phyloP scores from a whole-genome alignment of 495 filamentous ascomycete genomes.

The Lichenothelia convexa region DNA sequence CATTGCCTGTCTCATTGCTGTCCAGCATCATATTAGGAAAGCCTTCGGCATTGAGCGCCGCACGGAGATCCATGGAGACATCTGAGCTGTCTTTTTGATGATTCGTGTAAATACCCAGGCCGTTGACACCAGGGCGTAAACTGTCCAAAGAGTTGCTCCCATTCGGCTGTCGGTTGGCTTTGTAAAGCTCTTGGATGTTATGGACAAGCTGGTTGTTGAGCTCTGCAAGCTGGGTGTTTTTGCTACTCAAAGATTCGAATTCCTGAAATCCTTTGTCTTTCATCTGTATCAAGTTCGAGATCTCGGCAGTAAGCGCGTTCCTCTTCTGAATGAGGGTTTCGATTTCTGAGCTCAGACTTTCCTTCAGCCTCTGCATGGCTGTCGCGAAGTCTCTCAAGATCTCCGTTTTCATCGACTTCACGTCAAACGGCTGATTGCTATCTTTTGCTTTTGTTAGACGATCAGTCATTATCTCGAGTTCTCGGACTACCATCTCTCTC shows the following conservation, averaged over 20 bases:
- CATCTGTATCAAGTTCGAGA: conserved; percentile 53
- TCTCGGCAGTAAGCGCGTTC: conserved; percentile 66
- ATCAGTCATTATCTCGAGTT: conserved; percentile 75
- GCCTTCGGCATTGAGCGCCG: conserved; percentile 21
- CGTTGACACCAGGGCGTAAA: conserved; percentile 38
- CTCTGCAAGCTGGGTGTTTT: conserved; percentile 85
- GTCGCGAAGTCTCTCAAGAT: conserved; percentile 78
- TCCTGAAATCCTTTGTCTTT: conserved; percentile 87
- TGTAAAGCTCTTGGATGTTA: conserved; percentile 84
- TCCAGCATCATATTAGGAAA: conserved; percentile 40
- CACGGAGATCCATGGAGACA: conserved; percentile 37
- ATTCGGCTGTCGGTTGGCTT: conserved; percentile 38
- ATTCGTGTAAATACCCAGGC: conserved; percentile 70
- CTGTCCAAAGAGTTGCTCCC: conserved; percentile 33
- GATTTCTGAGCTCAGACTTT: conserved; percentile 55
- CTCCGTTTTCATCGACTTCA: conserved; percentile 47
- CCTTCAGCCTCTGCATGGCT: conserved; percentile 70
- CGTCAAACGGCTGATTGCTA: conserved; percentile 24
- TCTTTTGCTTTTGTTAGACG: conserved; percentile 50
- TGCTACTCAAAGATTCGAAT: conserved; percentile 79
- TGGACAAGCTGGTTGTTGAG: conserved; percentile 89
- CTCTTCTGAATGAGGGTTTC: conserved; percentile 71
- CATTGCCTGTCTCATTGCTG: conserved; percentile 40
- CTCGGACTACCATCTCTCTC: conserved; percentile 83
- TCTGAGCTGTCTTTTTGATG: conserved; percentile 49